Evolutionary conservation across 805 yeast genomes (phyloP), one percentile per base, ranked within the genome.

Genomic region (Teunomyces cretensis): DNA sequence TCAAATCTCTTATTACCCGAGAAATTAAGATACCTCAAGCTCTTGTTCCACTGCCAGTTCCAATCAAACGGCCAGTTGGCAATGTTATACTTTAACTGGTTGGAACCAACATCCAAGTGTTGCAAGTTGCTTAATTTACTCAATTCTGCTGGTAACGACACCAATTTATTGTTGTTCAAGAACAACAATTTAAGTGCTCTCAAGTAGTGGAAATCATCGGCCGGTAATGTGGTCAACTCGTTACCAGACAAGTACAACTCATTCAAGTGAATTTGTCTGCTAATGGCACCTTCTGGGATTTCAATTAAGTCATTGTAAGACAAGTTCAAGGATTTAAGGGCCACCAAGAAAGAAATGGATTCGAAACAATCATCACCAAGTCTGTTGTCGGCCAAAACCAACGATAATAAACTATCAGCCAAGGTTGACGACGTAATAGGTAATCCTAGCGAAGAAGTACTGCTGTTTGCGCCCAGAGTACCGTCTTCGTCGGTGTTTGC

Each of bases 41-140:
- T 80, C 43, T 77, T 72, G 60, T 94, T 94, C 72, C 83, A 83
- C 55, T 86, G 83, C 99, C 99, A 94, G 65, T 89, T 94, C 97
- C 98, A 94, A 62, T 94, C 99, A 60, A 88, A 92, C 12, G 94
- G 95, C 78, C 90, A 88, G 63, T 94, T 94, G 2, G 94, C 86
- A 45, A 92, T 89, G 56, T 94, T 94, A 65, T 94, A 94, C 57
- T 90, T 87, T 65, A 94, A 72, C 49, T 83, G 84, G 62, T 94
- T 94, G 2, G 95, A 87, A 3, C 97, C 96, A 13, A 88, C 94
- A 67, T 94, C 99, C 30, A 94, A 74, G 8, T 83, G 84, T 27
- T 77, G 78, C 57, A 94, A 68, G 19, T 79, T 75, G 1, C 67
- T 59, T 38, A 90, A 74, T 46, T 83, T 83, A 7, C 92, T 81